Evolutionary conservation across 441 rosid genomes (phyloP), one percentile per base, ranked within the genome.

Genomic region (Rhodomyrtus psidioides): DNA sequence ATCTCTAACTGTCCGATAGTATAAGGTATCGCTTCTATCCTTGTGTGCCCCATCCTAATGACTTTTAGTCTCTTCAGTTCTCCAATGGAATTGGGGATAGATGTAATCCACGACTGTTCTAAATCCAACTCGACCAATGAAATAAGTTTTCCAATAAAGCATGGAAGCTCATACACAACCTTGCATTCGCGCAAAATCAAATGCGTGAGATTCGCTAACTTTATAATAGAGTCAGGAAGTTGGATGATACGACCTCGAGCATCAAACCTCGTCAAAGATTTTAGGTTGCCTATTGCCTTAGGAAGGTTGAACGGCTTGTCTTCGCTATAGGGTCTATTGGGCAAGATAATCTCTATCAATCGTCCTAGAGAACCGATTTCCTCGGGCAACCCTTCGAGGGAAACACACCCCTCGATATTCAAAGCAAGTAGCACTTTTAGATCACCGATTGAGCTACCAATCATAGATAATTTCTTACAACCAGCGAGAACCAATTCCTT

Each of bases 341-440:
- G n/a, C n/a, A n/a, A n/a, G 51, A 46, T 46, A 28, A 60, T 15
- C 10, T 60, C 12, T 0, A 12, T 15, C 10, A 60, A 60, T 42
- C 6, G 0, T 60, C 16, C 42, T 28, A 60, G 74, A 60, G 74
- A 60, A 4, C 12, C 12, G 0, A 60, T 60, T 60, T 16, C 74
- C 15, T 60, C 23, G 1, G 42, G 74, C 23, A 16, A 60, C 10
- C 1, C 23, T 16, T 4, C 0, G 42, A 60, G 74, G 42, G 5
- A 15, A 6, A 0, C 0, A 0, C 74, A 28, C 3, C 3, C 12
- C 0, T 0, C 0, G 1, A 60, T 28, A 28, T 60, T 1, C 6
- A 60, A 28, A 28, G 74, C 28, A 28, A 5, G 16, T 16, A 60
- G 42, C 0, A 1, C 1, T 60, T 28, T 60, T 4, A 60, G 23